Conservation (phyloP, 2,329 filamentous ascomycete genomes). For the Penicillium frequentans region DNA sequence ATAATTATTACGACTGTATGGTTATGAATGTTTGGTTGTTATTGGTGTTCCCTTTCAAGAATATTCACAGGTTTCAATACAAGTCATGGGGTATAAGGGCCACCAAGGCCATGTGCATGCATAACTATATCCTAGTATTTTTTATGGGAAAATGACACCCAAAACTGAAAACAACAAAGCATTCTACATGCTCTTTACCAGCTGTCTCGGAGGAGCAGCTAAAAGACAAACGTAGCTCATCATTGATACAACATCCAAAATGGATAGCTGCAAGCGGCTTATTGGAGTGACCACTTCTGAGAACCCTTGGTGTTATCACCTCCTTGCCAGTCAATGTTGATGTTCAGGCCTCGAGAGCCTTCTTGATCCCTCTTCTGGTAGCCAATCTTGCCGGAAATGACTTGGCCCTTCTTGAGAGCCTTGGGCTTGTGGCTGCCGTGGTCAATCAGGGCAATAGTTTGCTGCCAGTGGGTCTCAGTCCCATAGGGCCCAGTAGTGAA, state of each 20-base stretch:
- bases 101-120: not conserved
- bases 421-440: constrained; percentile 50
- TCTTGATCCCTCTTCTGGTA: constrained; percentile 68
- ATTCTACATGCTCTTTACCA: not conserved
- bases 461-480: constrained; percentile 85
- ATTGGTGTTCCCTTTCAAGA: not conserved
- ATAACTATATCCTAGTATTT: not conserved
- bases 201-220: not conserved
- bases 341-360: constrained; percentile 67
- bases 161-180: not conserved
- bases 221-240: not conserved
- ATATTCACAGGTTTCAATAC: not conserved
- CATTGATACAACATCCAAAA: not conserved
- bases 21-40: not conserved
- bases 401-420: constrained; percentile 54
- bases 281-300: constrained; percentile 45
- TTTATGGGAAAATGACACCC: not conserved
- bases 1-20: not conserved
- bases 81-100: not conserved
- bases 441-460: constrained; percentile 73
- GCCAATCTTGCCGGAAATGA: constrained; percentile 65
- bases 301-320: constrained; percentile 41
- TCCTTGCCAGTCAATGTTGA: constrained; percentile 63
- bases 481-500: constrained; percentile 84
- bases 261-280: constrained; percentile 5